Evolutionary conservation across 441 rosid species (phyloP).

Genomic region (Populus tomentosa): DNA sequence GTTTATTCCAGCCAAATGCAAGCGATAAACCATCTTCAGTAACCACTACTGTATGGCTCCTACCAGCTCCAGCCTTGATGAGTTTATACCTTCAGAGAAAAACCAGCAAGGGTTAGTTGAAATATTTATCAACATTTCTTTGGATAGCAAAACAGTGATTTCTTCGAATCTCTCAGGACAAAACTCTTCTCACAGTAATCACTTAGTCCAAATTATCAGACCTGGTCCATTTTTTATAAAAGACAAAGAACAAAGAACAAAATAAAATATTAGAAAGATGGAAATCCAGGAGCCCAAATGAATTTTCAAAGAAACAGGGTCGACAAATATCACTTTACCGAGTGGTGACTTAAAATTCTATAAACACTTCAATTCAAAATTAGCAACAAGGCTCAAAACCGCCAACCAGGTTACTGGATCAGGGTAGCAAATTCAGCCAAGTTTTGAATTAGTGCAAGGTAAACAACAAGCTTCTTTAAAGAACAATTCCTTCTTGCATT

Average conservation of each 20-base stretch:
- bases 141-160: not conserved
- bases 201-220: not conserved
- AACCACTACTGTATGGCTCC: slow-evolving; percentile 77
- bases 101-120: not conserved
- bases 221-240: not conserved
- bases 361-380: not conserved
- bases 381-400: not conserved
- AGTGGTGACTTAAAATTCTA: not conserved
- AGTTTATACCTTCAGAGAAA: slow-evolving; percentile 60
- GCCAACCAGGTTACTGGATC: not conserved
- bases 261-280: not conserved
- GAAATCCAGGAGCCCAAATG: not conserved
- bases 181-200: not conserved
- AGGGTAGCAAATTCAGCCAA: not conserved
- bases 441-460: not conserved
- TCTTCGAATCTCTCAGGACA: too few species aligned
- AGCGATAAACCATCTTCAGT: slow-evolving; percentile 74
- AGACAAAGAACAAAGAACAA: not conserved
- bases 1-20: slow-evolving; percentile 96
- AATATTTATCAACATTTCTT: not conserved
- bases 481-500: not conserved
- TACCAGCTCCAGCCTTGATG: slow-evolving; percentile 71
- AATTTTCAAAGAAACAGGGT: not conserved
- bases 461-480: not conserved
- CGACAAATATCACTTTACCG: not conserved